These are phyloP conservation scores for Neonothopanus nambi DNA, from an alignment of 1,284 basidiomycete genomes.

Conservation along the genomic window DNA sequence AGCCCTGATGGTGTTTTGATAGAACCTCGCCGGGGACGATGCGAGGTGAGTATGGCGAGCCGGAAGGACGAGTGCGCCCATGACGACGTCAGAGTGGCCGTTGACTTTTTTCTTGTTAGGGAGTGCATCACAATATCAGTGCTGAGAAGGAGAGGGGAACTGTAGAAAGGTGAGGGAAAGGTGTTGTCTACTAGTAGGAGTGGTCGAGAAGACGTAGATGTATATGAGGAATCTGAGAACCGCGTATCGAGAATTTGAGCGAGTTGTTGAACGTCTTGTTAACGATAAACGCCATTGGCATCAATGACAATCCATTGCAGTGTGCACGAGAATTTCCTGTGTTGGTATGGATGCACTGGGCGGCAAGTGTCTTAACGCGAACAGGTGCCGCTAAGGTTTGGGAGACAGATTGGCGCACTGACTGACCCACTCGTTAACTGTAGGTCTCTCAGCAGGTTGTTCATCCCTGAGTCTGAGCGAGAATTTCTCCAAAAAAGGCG, in stretches of 20 bases:
- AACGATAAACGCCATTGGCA: too few species aligned
- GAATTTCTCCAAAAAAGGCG: not conserved
- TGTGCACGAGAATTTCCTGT: too few species aligned
- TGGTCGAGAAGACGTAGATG: slow-evolving; percentile 44
- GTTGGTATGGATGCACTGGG: too few species aligned
- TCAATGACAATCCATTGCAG: too few species aligned
- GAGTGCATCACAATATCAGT: too few species aligned
- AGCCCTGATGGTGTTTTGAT: slow-evolving; percentile 91
- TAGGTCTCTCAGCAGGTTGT: not conserved
- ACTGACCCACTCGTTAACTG: not conserved
- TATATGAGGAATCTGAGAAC: slow-evolving; percentile 39
- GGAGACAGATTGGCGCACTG: too few species aligned
- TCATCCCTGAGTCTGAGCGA: not conserved
- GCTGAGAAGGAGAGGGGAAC: slow-evolving; percentile 82
- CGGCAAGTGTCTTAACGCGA: too few species aligned
- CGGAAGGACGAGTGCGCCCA: slow-evolving; percentile 82
- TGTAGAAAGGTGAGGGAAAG: slow-evolving; percentile 90
- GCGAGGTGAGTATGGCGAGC: slow-evolving; percentile 32
- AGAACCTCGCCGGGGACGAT: slow-evolving; percentile 74
- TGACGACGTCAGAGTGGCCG: slow-evolving; percentile 90
- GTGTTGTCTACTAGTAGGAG: slow-evolving; percentile 92
- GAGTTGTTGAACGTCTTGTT: slow-evolving; percentile 63
- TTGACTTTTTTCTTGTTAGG: slow-evolving; percentile 98
- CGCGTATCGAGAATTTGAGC: slow-evolving; percentile 58
- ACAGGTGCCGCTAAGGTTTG: too few species aligned